Evolutionary conservation across 139 green algal species (phyloP).

Genomic region (Asterochloris erici): DNA sequence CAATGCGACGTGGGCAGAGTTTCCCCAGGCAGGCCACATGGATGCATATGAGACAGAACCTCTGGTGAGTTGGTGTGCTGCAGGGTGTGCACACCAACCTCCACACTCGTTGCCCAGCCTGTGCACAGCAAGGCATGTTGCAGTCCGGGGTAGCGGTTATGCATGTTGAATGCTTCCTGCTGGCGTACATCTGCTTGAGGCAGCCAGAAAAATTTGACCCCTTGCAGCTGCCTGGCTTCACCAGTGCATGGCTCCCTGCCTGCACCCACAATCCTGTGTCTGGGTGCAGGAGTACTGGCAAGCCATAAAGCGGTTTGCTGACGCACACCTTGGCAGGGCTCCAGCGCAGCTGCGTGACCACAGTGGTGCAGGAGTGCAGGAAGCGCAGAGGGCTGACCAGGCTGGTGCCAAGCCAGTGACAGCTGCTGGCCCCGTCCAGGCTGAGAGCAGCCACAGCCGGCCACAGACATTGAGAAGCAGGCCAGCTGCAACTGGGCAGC

Average conservation of each 20-base stretch:
- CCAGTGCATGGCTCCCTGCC: no score
- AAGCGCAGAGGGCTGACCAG: constrained; percentile 1
- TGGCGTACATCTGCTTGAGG: no score
- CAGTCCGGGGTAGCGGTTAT: no score
- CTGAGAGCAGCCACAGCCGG: background rate
- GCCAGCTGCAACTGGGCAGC: no score
- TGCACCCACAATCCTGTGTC: background rate
- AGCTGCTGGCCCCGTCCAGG: background rate
- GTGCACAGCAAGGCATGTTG: no score
- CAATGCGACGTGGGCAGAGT: constrained; percentile 37
- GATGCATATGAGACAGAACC: constrained; percentile 62
- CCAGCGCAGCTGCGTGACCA: background rate
- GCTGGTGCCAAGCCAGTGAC: constrained; percentile 6
- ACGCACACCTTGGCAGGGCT: constrained; percentile 8
- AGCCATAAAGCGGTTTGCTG: constrained; percentile 44
- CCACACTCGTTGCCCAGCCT: no score
- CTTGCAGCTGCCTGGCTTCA: no score
- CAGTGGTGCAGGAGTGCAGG: background rate
- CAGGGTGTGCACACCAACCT: no score
- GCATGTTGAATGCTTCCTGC: no score
- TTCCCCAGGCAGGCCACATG: constrained; percentile 65
- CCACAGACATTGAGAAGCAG: background rate
- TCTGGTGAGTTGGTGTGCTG: background rate
- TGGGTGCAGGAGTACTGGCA: constrained; percentile 64
- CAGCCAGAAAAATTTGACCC: no score